Evolutionary conservation across 225 moss, liverwort and hornwort genomes (phyloP), one percentile per base, ranked within the genome.

Genomic region (Thuidium tamariscinum): DNA sequence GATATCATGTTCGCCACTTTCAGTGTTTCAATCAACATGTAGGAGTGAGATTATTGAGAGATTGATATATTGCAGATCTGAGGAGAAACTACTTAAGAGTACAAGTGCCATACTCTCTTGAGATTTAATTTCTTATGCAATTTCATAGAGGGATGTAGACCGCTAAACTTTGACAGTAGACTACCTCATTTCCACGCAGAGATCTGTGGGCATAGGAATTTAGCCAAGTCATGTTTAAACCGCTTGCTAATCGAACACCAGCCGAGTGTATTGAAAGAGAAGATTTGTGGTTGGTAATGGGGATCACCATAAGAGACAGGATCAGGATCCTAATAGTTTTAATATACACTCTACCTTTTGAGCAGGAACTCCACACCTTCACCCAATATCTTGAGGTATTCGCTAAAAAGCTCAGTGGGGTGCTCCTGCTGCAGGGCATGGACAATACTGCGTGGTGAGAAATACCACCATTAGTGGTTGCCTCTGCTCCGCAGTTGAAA

Each of bases 371-470:
- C n/a, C 62, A 5, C 3, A 52, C 13, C 63, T 39, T 37, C 21
- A 52, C 68, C 42, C 15, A 27, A 48, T 34, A 36, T 48, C 20
- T 70, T 61, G 76, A 68, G 49, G 21, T n/a, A 44, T 51, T 3
- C 56, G 26, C 62, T 81, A 51, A 32, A 60, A 61, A 16, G 56
- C 46, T 82, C 39, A 17, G 64, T 86, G 49, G 69, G 34, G 62
- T 60, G 64, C 65, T 84, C 41, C 26, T 86, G 81, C 25, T 87
- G 85, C 94, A 98, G 98, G 88, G 95, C 95, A 34, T 96, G 95
- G 96, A 98, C 97, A 80, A 98, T 98, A 79, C 91, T 98, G 87
- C 92, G 95, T 83, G 97, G 97, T 34, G 96, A 96, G 91, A 98
- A 95, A 88, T 98, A 98, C 80, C 96, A 96, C 83, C 98, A 98